phyloP scores from a whole-genome alignment of 768 basidiomycete genomes.

The Boletellus sp. region DNA sequence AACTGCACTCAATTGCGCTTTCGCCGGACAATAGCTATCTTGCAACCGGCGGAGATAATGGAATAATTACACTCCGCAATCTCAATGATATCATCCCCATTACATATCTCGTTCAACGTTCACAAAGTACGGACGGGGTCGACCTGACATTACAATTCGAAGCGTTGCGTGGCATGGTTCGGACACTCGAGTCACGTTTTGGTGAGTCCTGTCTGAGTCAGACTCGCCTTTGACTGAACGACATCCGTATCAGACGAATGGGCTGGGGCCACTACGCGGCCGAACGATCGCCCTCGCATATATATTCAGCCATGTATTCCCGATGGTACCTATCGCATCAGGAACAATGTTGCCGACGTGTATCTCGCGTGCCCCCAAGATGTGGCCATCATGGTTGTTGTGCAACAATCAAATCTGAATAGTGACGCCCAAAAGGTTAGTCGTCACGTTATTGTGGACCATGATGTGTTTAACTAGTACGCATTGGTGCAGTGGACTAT shows the following conservation, averaged over 20 bases:
- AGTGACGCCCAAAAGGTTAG: not conserved
- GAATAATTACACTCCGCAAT: too few relatives aligned
- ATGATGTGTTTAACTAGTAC: too few relatives aligned
- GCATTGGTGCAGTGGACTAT: not conserved
- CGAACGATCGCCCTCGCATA: not conserved
- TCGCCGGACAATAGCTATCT: too few relatives aligned
- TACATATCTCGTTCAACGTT: not conserved
- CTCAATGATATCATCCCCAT: too few relatives aligned
- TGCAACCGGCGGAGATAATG: too few relatives aligned
- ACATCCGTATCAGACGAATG: not conserved
- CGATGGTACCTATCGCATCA: not conserved
- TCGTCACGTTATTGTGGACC: not conserved
- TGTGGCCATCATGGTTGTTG: not conserved
- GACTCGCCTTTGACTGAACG: not conserved
- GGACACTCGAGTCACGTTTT: not conserved
- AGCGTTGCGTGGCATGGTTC: not conserved
- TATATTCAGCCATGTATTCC: not conserved
- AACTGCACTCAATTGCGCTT: too few relatives aligned
- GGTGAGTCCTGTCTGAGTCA: not conserved
- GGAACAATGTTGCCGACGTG: not conserved
- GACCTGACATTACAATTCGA: not conserved
- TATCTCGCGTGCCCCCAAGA: not conserved
- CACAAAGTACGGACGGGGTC: not conserved
- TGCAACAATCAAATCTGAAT: not conserved
- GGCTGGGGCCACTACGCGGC: not conserved